Percentiles rank a stretch among this genome's conserved stretches.
Evolutionary conservation across 2,329 filamentous ascomycete genomes (phyloP).

Genomic region (Raffaelea arxii): DNA sequence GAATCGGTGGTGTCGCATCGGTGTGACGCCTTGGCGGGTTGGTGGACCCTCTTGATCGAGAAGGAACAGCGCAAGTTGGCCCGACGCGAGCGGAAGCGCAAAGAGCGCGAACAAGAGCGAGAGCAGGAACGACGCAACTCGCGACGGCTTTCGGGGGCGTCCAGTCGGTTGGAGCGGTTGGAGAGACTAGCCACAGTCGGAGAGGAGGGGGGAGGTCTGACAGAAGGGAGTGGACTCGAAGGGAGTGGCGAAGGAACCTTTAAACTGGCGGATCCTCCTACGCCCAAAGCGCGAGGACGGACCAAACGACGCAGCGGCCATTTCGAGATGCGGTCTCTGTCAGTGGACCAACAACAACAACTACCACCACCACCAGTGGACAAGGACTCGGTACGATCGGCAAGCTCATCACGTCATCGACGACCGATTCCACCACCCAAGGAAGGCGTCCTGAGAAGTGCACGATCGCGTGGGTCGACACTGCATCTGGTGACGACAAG

Average conservation of each 20-base stretch:
- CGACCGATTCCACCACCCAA: slow-evolving; percentile 77
- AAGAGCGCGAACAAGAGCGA: slow-evolving; percentile 73
- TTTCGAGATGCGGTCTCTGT: slow-evolving; percentile 59
- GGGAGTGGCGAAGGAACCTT: too few relatives aligned
- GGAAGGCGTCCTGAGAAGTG: slow-evolving; percentile 58
- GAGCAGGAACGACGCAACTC: slow-evolving; percentile 74
- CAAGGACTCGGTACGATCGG: slow-evolving; percentile 66
- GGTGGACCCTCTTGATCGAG: slow-evolving; percentile 91
- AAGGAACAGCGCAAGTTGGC: slow-evolving; percentile 86
- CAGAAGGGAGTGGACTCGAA: slow-evolving; percentile 28
- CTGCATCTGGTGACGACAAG: slow-evolving; percentile 71
- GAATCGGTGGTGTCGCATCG: slow-evolving; percentile 86
- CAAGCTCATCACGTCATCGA: slow-evolving; percentile 67
- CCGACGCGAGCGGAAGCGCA: slow-evolving; percentile 71
- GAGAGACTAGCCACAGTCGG: slow-evolving; percentile 75
- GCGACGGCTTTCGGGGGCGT: slow-evolving; percentile 77
- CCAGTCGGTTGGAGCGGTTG: slow-evolving; percentile 72
- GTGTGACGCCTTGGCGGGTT: slow-evolving; percentile 84
- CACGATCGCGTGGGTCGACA: slow-evolving; percentile 71
- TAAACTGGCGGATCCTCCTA: slow-evolving; percentile 32
- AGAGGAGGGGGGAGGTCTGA: slow-evolving; percentile 56
- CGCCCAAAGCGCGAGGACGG: slow-evolving; percentile 64
- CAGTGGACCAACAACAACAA: slow-evolving; percentile 43
- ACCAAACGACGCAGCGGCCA: slow-evolving; percentile 66
- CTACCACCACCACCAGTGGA: slow-evolving; percentile 64